Evolutionary conservation across 805 yeast species (phyloP).

Genomic region (Cyberlindnera amylophila): DNA sequence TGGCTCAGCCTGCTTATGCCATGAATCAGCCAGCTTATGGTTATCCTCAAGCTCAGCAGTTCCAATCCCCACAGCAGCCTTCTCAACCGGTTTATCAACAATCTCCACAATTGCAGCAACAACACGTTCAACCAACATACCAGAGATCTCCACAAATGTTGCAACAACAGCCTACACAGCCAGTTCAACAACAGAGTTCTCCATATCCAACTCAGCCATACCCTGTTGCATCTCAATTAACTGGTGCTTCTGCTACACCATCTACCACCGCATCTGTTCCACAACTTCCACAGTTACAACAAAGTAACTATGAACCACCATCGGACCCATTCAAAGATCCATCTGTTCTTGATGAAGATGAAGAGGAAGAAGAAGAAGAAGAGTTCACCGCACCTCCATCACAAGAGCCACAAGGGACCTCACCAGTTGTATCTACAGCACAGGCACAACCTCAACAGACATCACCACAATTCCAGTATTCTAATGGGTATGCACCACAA

Average conservation of each 20-base stretch:
- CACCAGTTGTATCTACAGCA: too few relatives aligned
- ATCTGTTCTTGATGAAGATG: slow-evolving; percentile 1
- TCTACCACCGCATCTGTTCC: slow-evolving; percentile 6
- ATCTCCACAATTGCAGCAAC: slow-evolving; percentile 2
- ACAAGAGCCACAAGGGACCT: slow-evolving; percentile 3
- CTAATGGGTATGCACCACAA: slow-evolving; percentile 6
- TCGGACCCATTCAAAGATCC: slow-evolving; percentile 14
- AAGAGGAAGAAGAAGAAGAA: slow-evolving; percentile 17
- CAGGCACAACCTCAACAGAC: slow-evolving; percentile 1
- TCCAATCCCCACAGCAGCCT: slow-evolving; percentile 6
- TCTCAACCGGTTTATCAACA: neutral
- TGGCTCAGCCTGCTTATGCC: slow-evolving; percentile 4
- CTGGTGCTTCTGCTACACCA: slow-evolving; percentile 3
- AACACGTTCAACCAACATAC: neutral
- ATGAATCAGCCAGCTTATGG: slow-evolving; percentile 3
- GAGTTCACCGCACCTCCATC: slow-evolving; percentile 23
- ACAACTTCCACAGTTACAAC: slow-evolving; percentile 6
- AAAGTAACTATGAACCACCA: slow-evolving; percentile 3
- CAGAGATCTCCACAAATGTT: slow-evolving; percentile 2
- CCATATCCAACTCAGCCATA: slow-evolving; percentile 15
- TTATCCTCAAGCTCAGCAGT: slow-evolving; percentile 12
- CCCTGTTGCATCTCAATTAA: slow-evolving; percentile 5
- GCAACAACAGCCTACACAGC: neutral
- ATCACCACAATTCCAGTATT: slow-evolving; percentile 6
- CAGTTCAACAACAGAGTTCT: slow-evolving; percentile 5